Base-by-base conservation (phyloP, 2,329 filamentous ascomycete genomes). In the Diaporthe caulivora region DNA sequence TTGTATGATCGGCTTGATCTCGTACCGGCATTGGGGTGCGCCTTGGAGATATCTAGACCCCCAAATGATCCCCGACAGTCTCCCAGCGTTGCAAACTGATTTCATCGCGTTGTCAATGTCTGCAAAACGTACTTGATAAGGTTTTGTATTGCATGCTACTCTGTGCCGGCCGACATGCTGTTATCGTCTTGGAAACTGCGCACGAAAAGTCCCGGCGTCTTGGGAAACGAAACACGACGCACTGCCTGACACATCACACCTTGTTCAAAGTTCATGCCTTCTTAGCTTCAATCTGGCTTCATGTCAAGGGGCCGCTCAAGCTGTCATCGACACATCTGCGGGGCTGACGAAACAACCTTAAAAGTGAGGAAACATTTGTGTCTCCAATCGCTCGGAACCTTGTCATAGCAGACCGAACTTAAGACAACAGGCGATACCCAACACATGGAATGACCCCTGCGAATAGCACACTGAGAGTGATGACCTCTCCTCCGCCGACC, bases 171-270 rank as follows among this genome's bases (percentile, higher is more conserved):
- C 37, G 7, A 40, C 11, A 10, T 37, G 13, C 13, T 18, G 15
- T 21, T 18, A 15, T 26, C n/a, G 21, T 51, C 29, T 37, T 26
- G 29, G 29, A 40, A 51, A 3, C 18, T 47, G 21, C 5, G 21
- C 37, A 11, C 13, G 29, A 9, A 24, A n/a, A n/a, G n/a, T 18
- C 13, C 21, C 5, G 47, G 21, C 15, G 15, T 51, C 62, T 65
- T 65, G 62, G 62, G 29, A 65, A 51, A 65, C 60, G 15, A 65
- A 53, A 49, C 40, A n/a, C 29, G 31, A 49, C 44, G 44, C 62
- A 51, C 29, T 40, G 60, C 51, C 60, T 51, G 44, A 65, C 44
- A 51, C 29, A 49, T 21, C 42, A 49, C 60, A 65, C 29, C 44
- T 49, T 65, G 15, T 24, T 8, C 31, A 0, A 40, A 65, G 26